Conservation (phyloP, 2,329 filamentous ascomycete species). For the Tolypocladium tropicale region DNA sequence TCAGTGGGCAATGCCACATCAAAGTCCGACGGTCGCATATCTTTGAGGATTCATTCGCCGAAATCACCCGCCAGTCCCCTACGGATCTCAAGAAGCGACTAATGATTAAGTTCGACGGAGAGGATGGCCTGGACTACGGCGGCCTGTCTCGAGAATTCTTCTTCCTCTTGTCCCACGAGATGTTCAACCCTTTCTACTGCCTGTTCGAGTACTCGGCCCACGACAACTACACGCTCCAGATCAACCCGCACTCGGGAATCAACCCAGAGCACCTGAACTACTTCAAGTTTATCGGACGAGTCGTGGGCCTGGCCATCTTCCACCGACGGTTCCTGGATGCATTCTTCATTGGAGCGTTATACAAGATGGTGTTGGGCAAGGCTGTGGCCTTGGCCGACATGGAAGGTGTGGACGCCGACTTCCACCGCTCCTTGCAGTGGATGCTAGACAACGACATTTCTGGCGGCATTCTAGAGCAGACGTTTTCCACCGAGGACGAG, state of each 20-base stretch:
- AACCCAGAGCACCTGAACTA: conserved; percentile 99
- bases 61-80: conserved; percentile 93
- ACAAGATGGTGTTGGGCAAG: conserved; percentile 98
- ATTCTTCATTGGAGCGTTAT: conserved; percentile 97
- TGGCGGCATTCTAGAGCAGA: conserved; percentile 85
- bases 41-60: conserved; percentile 97
- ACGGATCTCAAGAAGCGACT: conserved; percentile 94
- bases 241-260: conserved; percentile 98
- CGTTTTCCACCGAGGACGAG: conserved; percentile 95
- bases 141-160: conserved; percentile 98
- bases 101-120: conserved; percentile 99
- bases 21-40: conserved; percentile 95
- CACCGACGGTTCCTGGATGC: conserved; percentile 94
- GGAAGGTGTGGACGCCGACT: conserved; percentile 97
- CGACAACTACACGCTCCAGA: conserved; percentile 99
- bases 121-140: conserved; percentile 96
- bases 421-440: conserved; percentile 94
- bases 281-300: conserved; percentile 98
- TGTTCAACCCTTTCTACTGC: conserved; percentile 99
- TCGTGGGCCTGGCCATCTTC: conserved; percentile 95
- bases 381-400: conserved; percentile 86
- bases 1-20: conserved; percentile 94
- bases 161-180: conserved; percentile 97
- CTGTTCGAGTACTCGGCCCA: conserved; percentile 98
- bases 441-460: conserved; percentile 95